Evolutionary conservation across 805 yeast genomes (phyloP).

Genomic region (Pichia manshurica): DNA sequence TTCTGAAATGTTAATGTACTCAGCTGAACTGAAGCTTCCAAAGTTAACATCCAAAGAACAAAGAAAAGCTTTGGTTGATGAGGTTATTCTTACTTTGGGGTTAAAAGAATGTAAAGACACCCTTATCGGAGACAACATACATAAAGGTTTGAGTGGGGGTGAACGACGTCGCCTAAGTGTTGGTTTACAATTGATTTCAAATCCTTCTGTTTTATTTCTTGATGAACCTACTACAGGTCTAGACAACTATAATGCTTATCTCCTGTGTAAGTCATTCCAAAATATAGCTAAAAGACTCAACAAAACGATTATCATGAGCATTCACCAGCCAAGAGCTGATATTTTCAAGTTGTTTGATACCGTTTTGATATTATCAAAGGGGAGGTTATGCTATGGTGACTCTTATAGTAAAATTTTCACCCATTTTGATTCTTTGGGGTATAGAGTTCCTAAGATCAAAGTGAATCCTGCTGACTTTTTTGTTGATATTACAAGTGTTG

Average conservation of each 20-base stretch:
- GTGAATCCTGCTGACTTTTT: slow-evolving; percentile 60
- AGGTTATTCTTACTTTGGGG: slow-evolving; percentile 59
- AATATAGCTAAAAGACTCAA: slow-evolving; percentile 49
- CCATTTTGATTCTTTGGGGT: slow-evolving; percentile 47
- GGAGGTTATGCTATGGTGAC: slow-evolving; percentile 44
- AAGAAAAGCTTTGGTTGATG: slow-evolving; percentile 46
- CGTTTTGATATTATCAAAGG: slow-evolving; percentile 62
- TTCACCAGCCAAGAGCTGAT: slow-evolving; percentile 82
- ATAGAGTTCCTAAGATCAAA: slow-evolving; percentile 34
- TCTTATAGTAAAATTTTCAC: slow-evolving; percentile 35
- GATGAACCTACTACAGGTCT: slow-evolving; percentile 90
- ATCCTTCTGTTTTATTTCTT: slow-evolving; percentile 68
- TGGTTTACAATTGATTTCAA: slow-evolving; percentile 70
- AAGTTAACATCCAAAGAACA: slow-evolving; percentile 37
- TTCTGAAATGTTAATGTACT: slow-evolving; percentile 60
- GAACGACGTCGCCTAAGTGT: slow-evolving; percentile 73
- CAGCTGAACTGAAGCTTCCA: slow-evolving; percentile 67
- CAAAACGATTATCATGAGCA: slow-evolving; percentile 66
- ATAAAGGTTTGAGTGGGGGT: slow-evolving; percentile 74
- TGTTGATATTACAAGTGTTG: slow-evolving; percentile 54
- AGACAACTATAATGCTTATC: slow-evolving; percentile 70
- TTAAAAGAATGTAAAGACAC: slow-evolving; percentile 59
- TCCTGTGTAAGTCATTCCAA: slow-evolving; percentile 56
- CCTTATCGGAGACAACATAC: slow-evolving; percentile 45
- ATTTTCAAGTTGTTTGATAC: slow-evolving; percentile 64